These are phyloP conservation scores for Micractinium conductrix DNA, from an alignment of 139 green algal genomes.

Conservation along the genomic window DNA sequence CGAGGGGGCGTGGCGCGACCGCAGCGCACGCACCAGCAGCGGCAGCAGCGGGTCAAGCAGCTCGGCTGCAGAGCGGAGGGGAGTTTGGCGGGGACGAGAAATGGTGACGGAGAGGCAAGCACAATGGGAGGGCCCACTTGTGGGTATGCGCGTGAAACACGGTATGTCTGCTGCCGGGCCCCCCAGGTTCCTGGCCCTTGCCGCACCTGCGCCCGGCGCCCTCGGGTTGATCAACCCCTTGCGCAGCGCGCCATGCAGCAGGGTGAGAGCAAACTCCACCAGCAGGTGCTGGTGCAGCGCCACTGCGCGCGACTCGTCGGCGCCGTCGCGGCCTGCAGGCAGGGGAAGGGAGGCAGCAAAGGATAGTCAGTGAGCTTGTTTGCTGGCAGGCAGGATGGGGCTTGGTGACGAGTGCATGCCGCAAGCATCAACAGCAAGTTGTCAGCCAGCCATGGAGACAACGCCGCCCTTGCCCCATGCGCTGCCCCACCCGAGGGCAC, in stretches of 20 bases:
- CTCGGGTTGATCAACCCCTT: constrained; percentile 54
- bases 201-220: constrained; percentile 24
- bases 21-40: constrained; percentile 69
- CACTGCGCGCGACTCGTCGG: background rate
- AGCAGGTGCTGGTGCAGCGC: constrained; percentile 81
- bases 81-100: no score
- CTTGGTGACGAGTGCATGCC: no score
- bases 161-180: no score
- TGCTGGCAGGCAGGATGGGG: no score
- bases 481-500: background rate
- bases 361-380: no score
- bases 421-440: background rate
- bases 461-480: no score
- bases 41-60: constrained; percentile 79
- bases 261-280: constrained; percentile 79
- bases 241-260: constrained; percentile 67
- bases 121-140: no score
- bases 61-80: constrained; percentile 20
- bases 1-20: constrained; percentile 55
- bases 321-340: constrained; percentile 1
- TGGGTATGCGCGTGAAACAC: no score
- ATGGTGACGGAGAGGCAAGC: no score
- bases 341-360: background rate
- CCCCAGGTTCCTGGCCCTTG: background rate
- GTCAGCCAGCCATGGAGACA: background rate